A percentile compares a stretch with the other conserved stretches of the same genome.
phyloP scores from a whole-genome alignment of 306 rosid species.

The Hippophae tibetana region DNA sequence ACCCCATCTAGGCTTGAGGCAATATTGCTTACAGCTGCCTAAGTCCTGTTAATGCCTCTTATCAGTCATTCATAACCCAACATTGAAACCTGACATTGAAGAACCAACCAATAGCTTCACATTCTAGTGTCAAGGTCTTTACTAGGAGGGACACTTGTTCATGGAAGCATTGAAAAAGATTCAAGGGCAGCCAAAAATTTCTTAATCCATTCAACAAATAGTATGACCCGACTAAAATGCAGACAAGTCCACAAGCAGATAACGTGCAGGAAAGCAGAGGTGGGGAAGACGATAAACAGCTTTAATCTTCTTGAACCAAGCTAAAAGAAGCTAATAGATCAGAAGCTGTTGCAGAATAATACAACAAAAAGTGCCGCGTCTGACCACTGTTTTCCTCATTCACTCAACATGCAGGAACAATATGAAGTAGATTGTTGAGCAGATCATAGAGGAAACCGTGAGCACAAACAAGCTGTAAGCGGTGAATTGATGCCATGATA shows the following conservation, averaged over 20 bases:
- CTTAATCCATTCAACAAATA: conserved; percentile 1
- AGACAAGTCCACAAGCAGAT: conserved; percentile 28
- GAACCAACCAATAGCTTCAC: conserved; percentile 8
- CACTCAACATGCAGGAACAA: conserved; percentile 36
- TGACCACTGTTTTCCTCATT: conserved; percentile 34
- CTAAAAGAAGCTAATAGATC: conserved; percentile 29
- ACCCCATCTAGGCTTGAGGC: background rate
- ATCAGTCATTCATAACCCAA: background rate
- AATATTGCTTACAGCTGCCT: background rate
- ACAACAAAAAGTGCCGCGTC: background rate
- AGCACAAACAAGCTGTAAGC: conserved; percentile 40
- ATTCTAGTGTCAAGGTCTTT: conserved; percentile 1
- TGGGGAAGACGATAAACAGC: conserved; percentile 19
- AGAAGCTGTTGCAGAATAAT: conserved; percentile 28
- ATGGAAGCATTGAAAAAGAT: conserved; percentile 5
- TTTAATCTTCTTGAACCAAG: conserved; percentile 35
- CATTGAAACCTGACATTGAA: background rate
- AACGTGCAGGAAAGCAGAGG: conserved; percentile 24
- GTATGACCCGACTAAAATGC: conserved; percentile 7
- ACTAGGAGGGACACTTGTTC: conserved; percentile 5
- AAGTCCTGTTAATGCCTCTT: background rate
- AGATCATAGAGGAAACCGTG: conserved; percentile 37
- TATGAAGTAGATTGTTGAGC: conserved; percentile 50
- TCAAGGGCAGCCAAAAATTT: conserved; percentile 14
- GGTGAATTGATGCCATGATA: conserved; percentile 39